Base-by-base conservation (phyloP, 345 rosid species). In the Citropsis articulata region DNA sequence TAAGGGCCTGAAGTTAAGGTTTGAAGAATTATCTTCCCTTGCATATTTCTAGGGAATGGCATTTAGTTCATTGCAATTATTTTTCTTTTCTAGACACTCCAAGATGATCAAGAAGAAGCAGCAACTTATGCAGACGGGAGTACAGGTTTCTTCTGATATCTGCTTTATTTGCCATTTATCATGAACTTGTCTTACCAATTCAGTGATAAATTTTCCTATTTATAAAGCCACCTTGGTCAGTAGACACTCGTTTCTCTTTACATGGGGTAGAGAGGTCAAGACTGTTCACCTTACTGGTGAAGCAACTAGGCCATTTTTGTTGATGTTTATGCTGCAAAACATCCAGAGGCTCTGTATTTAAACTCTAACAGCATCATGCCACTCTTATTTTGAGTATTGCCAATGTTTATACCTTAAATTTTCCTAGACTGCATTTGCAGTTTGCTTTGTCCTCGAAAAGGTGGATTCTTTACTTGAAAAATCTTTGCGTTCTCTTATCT, bases 91-190 rank as follows among this genome's bases (percentile, higher is more conserved):
- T 81, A 95, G 98, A 82, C 31, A 88, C 60, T 86, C 84, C 1
- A 86, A 42, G 83, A 91, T 89, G 97, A 87, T 70, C 80, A 80
- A 84, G 87, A 95, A 93, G 89, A 93, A 92, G 88, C 97, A 90
- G 78, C 83, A 85, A 68, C n/a, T 80, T 78, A 89, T 93, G 96
- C 92, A 85, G 85, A 81, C 66, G 76, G 97, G 87, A 79, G 75
- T 93, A 69, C 83, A 74, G 97, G 99, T 93, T 75, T 84, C 89
- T 86, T 79, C 76, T 50, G 1, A 27, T 75, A 76, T 9, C 65
- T 18, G n/a, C 78, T 73, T 86, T 69, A 56, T 80, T 56, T 77
- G 19, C 22, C 69, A 21, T 31, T 65, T 78, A 45, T 73, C 59
- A 35, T 24, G 24, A 65, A 36, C 1, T 71, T 9, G 66, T 73